Evolutionary conservation across 2,329 filamentous ascomycete genomes (phyloP).

Genomic region (Eurotiales sp.): DNA sequence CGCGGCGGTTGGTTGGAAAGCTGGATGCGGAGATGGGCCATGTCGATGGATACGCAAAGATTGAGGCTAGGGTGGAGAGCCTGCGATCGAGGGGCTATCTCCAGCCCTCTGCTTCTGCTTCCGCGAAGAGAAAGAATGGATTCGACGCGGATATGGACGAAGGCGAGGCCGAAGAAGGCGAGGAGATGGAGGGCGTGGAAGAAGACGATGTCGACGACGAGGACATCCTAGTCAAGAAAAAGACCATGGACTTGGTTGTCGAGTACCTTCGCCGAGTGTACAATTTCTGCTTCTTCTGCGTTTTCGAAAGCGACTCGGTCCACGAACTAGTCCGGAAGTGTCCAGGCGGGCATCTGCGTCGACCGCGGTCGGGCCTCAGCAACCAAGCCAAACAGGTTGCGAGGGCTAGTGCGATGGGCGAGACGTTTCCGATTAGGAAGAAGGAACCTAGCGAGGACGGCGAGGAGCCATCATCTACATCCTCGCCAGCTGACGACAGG

Average conservation of each 20-base stretch:
- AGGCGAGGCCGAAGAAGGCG: slow-evolving; percentile 69
- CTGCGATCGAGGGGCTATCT: slow-evolving; percentile 72
- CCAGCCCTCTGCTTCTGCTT: slow-evolving; percentile 55
- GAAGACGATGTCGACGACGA: slow-evolving; percentile 80
- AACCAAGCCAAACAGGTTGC: slow-evolving; percentile 80
- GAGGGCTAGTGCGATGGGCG: slow-evolving; percentile 74
- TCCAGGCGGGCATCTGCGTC: slow-evolving; percentile 91
- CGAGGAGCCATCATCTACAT: slow-evolving; percentile 61
- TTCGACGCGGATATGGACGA: slow-evolving; percentile 19
- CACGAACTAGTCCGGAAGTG: slow-evolving; percentile 96
- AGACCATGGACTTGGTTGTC: slow-evolving; percentile 90
- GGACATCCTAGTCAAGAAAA: slow-evolving; percentile 86
- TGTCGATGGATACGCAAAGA: slow-evolving; percentile 71
- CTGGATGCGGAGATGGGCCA: slow-evolving; percentile 80
- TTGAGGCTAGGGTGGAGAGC: slow-evolving; percentile 83
- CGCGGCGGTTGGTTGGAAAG: slow-evolving; percentile 75
- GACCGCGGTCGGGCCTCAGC: slow-evolving; percentile 80
- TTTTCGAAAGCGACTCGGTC: slow-evolving; percentile 95
- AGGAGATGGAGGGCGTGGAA: slow-evolving; percentile 67
- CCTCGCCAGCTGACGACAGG: slow-evolving; percentile 66
- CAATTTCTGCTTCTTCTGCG: slow-evolving; percentile 99
- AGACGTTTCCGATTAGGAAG: slow-evolving; percentile 81
- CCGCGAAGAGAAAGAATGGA: slow-evolving; percentile 51
- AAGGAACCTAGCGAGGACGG: slow-evolving; percentile 61
- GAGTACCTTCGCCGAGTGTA: slow-evolving; percentile 96